Evolutionary conservation across 2,329 filamentous ascomycete species (phyloP), one percentile per base, ranked within the genome.

Genomic region (Penicillium paneum): DNA sequence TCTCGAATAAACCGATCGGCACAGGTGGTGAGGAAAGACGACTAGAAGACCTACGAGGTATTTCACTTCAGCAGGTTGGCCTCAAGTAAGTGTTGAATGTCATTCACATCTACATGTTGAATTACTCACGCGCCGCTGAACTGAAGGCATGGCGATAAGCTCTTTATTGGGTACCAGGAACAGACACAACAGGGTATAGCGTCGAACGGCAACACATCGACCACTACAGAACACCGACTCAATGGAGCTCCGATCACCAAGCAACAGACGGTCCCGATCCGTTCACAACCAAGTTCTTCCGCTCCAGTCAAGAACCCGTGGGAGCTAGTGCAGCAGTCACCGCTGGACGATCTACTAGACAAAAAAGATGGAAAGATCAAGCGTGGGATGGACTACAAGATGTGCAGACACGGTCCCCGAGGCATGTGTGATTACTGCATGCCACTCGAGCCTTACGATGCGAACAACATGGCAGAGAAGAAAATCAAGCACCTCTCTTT

Each of bases 341-440:
- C 86, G 2, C 80, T 99, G 10, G 95, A 99, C 70, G 87, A 99
- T 69, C 79, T 83, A 52, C 78, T 99, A 68, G 94, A 99, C 74
- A 90, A 85, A 75, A 82, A 87, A 62, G 88, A 94, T 79, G 94
- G 94, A 62, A 99, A 96, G 77, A 96, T 97, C 48, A 78, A 84
- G 19, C 81, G 92, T 58, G 83, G 83, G 58, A 82, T 82, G 55
- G 90, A 96, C 71, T 72, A 76, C 55, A 90, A 89, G 70, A 94
- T 99, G 91, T 99, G 94, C 77, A 87, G 90, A 58, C 94, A 99
- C 72, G 93, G 93, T 1, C 87, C 89, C 48, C 97, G 96, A 76
- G 94, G 94, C 71, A 99, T 99, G 94, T 99, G 94, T 74, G 94
- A 99, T 76, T 95, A 97, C 76, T 99, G 94, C 77, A 96, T 96